These are phyloP conservation scores for Stephania yunnanensis DNA, from an alignment of 164 flowering plant species.

Conservation along the genomic window DNA sequence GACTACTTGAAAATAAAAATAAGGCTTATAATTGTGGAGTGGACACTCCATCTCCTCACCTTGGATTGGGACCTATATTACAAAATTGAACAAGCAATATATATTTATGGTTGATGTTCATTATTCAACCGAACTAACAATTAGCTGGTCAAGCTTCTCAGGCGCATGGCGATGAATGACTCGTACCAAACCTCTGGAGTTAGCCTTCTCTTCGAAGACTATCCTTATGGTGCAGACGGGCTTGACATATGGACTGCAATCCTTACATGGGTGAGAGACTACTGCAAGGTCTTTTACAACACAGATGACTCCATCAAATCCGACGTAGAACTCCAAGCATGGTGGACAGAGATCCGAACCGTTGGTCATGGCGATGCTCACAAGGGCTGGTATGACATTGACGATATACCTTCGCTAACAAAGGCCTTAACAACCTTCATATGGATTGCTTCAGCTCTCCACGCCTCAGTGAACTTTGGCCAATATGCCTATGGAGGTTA, in stretches of 20 bases:
- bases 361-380: slow-evolving; percentile 63
- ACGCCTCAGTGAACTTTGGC: slow-evolving; percentile 61
- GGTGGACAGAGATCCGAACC: slow-evolving; percentile 56
- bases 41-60: too few relatives aligned
- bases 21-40: too few relatives aligned
- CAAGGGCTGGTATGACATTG: slow-evolving; percentile 38
- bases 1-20: too few relatives aligned
- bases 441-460: slow-evolving; percentile 63
- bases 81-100: too few relatives aligned
- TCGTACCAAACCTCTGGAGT: slow-evolving; percentile 28
- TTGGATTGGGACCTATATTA: too few relatives aligned
- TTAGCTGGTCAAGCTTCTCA: slow-evolving; percentile 8
- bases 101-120: too few relatives aligned
- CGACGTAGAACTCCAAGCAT: slow-evolving; percentile 52
- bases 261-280: slow-evolving; percentile 48
- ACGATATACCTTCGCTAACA: slow-evolving; percentile 22
- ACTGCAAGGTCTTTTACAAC: slow-evolving; percentile 44
- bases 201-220: slow-evolving; percentile 44
- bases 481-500: slow-evolving; percentile 55
- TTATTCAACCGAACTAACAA: too few relatives aligned
- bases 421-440: slow-evolving; percentile 49
- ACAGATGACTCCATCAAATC: slow-evolving; percentile 23
- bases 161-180: slow-evolving; percentile 47
- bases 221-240: slow-evolving; percentile 65
- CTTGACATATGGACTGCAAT: slow-evolving; percentile 62